Evolutionary conservation across 371 early-diverging fungal species (phyloP).

Genomic region (Mortierella sp.): DNA sequence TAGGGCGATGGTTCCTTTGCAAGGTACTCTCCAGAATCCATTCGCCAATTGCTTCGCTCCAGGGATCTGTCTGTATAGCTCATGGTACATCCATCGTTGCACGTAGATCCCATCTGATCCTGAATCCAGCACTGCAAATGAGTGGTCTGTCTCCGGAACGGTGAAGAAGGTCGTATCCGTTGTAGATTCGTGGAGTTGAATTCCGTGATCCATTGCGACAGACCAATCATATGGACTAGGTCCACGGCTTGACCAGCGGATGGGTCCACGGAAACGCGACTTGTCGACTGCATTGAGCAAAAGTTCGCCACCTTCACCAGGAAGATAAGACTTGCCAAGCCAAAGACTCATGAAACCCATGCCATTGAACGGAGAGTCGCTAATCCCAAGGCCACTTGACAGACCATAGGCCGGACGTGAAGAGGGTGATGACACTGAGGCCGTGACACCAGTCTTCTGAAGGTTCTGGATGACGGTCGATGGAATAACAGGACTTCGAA

Average conservation of each 20-base stretch:
- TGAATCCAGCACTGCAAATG: slow-evolving; percentile 46
- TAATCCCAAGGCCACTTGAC: background rate
- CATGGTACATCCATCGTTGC: slow-evolving; percentile 14
- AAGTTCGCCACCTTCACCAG: slow-evolving; percentile 33
- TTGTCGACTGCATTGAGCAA: slow-evolving; percentile 32
- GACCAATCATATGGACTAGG: slow-evolving; percentile 42
- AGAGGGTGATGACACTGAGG: background rate
- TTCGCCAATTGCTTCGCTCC: slow-evolving; percentile 17
- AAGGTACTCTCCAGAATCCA: slow-evolving; percentile 45
- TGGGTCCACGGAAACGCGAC: slow-evolving; percentile 10
- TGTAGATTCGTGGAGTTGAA: slow-evolving; percentile 6
- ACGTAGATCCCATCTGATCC: slow-evolving; percentile 49
- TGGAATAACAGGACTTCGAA: slow-evolving; percentile 11
- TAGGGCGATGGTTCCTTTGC: slow-evolving; percentile 18
- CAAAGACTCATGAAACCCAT: slow-evolving; percentile 45
- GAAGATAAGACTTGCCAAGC: slow-evolving; percentile 20
- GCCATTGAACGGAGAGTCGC: background rate
- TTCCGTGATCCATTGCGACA: slow-evolving; percentile 26
- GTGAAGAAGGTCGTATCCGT: background rate
- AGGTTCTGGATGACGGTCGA: slow-evolving; percentile 39
- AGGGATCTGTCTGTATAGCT: slow-evolving; percentile 25
- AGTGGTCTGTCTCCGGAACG: slow-evolving; percentile 10
- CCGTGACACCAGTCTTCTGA: slow-evolving; percentile 4
- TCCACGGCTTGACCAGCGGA: slow-evolving; percentile 33
- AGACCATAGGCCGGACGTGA: background rate